Evolutionary conservation across 2,329 filamentous ascomycete genomes (phyloP).

Genomic region (Diaporthe humulicola): DNA sequence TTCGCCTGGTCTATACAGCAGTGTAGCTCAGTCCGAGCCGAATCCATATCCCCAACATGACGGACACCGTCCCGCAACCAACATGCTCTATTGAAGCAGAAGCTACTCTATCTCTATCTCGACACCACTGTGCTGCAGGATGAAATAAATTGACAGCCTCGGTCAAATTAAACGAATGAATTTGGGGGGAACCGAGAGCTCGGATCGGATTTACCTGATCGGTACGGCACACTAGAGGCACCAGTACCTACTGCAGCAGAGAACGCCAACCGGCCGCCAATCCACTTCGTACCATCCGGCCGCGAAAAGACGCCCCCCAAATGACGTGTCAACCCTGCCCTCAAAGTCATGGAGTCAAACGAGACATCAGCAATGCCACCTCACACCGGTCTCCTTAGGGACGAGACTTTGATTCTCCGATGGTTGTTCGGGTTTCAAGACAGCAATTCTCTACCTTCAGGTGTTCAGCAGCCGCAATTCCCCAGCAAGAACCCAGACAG

Average conservation of each 20-base stretch:
- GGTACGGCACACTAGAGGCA: neutral
- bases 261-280: neutral
- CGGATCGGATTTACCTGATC: neutral
- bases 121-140: no score
- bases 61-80: no score
- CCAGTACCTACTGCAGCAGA: neutral
- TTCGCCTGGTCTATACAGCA: no score
- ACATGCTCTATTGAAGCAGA: no score
- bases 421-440: neutral
- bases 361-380: neutral
- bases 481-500: neutral
- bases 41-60: no score
- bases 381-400: slow-evolving; percentile 8
- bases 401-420: neutral
- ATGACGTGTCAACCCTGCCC: neutral
- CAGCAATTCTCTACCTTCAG: neutral
- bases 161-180: neutral
- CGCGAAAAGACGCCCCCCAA: neutral
- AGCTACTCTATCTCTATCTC: no score
- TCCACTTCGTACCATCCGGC: neutral
- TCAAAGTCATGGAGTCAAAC: neutral
- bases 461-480: neutral
- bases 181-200: neutral
- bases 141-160: neutral
- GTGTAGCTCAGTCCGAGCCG: no score